Percentiles rank a stretch among this genome's conserved stretches.
Evolutionary conservation across 148 eudicot species (phyloP).

Genomic region (Fagopyrum tataricum): DNA sequence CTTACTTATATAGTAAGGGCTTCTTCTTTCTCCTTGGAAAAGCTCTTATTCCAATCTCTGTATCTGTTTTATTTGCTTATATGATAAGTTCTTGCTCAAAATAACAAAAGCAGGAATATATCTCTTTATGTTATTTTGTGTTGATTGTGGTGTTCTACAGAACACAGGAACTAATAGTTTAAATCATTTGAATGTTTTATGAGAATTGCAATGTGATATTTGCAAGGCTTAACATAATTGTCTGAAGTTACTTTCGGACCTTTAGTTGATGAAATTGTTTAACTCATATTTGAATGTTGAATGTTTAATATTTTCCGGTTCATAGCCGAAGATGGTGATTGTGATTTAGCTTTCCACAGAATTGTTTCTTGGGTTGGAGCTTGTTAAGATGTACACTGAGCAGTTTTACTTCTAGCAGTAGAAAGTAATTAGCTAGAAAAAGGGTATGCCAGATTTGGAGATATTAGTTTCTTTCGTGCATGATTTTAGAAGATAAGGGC

Average conservation of each 20-base stretch:
- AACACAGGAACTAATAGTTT: neutral
- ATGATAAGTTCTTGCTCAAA: neutral
- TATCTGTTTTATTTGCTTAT: constrained; percentile 2
- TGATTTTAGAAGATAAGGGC: neutral
- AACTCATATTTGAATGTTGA: too few relatives aligned
- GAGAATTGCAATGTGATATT: neutral
- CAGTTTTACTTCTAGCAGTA: neutral
- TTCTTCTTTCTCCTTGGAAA: constrained; percentile 3
- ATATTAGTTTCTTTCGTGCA: neutral
- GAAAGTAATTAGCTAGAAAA: neutral
- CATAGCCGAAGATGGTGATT: neutral
- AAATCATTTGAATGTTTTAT: neutral
- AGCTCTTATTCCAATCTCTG: neutral
- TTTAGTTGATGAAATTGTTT: constrained; percentile 1
- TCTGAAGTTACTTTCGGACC: neutral
- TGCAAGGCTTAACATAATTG: neutral
- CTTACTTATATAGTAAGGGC: constrained; percentile 80
- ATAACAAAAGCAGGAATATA: neutral
- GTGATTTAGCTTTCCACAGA: neutral
- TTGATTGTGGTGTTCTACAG: neutral
- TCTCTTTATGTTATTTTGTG: neutral
- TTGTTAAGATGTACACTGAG: neutral
- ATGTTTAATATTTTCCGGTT: neutral
- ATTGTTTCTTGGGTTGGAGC: constrained; percentile 1
- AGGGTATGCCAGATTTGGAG: neutral